These are phyloP conservation scores for Rubus idaeus DNA, from an alignment of 306 rosid genomes.

Conservation along the genomic window DNA sequence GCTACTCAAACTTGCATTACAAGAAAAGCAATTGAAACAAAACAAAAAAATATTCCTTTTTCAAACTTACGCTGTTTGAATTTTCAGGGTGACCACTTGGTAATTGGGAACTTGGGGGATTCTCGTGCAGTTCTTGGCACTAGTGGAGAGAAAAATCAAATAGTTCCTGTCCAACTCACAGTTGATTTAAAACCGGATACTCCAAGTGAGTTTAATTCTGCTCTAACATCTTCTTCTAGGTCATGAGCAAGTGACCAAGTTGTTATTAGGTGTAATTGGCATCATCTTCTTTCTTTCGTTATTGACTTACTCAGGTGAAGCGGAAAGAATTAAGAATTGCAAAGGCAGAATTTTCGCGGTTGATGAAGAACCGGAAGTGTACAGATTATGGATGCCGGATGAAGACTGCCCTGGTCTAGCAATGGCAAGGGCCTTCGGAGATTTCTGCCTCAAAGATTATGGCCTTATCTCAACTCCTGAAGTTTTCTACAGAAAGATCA, in stretches of 20 bases:
- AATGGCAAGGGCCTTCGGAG: slow-evolving; percentile 95
- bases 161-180: slow-evolving; percentile 71
- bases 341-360: slow-evolving; percentile 75
- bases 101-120: slow-evolving; percentile 85
- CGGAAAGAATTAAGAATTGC: slow-evolving; percentile 63
- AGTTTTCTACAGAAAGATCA: slow-evolving; percentile 56
- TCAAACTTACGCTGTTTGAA: not conserved
- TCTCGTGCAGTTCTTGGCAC: slow-evolving; percentile 92
- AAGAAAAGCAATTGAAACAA: not conserved
- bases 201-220: slow-evolving; percentile 51
- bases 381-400: slow-evolving; percentile 95
- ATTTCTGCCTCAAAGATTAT: slow-evolving; percentile 86
- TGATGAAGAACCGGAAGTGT: slow-evolving; percentile 70
- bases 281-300: slow-evolving; percentile 1
- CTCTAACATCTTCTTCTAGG: not conserved
- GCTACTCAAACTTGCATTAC: slow-evolving; percentile 10
- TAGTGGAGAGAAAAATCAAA: slow-evolving; percentile 56
- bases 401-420: slow-evolving; percentile 92
- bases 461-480: slow-evolving; percentile 84
- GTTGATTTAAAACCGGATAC: slow-evolving; percentile 82
- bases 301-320: slow-evolving; percentile 56
- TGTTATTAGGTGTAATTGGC: not conserved
- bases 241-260: not conserved
- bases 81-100: slow-evolving; percentile 68
- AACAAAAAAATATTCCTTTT: not conserved